These are phyloP conservation scores for Diplodia corticola DNA, from an alignment of 2,329 filamentous ascomycete species.

Conservation along the genomic window DNA sequence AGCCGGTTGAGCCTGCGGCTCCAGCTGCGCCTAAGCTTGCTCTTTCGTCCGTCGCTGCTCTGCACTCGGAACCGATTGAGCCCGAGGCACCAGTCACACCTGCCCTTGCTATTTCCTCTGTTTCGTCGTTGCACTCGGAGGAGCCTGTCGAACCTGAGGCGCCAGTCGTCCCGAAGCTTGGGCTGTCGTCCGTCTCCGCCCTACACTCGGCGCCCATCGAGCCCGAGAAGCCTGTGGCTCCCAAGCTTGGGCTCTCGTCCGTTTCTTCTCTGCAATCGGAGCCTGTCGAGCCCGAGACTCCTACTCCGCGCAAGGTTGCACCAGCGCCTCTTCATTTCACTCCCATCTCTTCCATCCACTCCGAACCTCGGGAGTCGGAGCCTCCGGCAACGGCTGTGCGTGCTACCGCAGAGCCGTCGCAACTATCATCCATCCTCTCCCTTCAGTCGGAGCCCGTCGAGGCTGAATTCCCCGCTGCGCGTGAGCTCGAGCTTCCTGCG, in stretches of 20 bases:
- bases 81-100: slow-evolving; percentile 19
- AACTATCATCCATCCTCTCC: slow-evolving; percentile 14
- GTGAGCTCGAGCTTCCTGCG: background rate
- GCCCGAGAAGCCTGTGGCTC: slow-evolving; percentile 10
- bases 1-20: slow-evolving; percentile 17
- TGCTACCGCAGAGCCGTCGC: background rate
- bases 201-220: slow-evolving; percentile 27
- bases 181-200: slow-evolving; percentile 17
- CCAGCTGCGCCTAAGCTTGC: slow-evolving; percentile 30
- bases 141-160: slow-evolving; percentile 32
- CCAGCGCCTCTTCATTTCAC: slow-evolving; percentile 43
- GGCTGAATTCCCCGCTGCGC: slow-evolving; percentile 2
- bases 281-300: slow-evolving; percentile 27
- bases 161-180: slow-evolving; percentile 14
- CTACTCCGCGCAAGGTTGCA: background rate
- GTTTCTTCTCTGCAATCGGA: slow-evolving; percentile 28
- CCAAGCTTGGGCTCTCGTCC: slow-evolving; percentile 24
- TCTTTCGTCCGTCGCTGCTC: slow-evolving; percentile 50
- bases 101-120: slow-evolving; percentile 3
- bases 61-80: slow-evolving; percentile 46
- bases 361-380: slow-evolving; percentile 31
- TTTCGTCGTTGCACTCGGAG: slow-evolving; percentile 47
- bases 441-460: slow-evolving; percentile 20
- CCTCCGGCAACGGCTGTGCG: slow-evolving; percentile 16
- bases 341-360: slow-evolving; percentile 49